phyloP scores from a whole-genome alignment of 352 stramenopile species.

The Globisporangium sylvaticum region DNA sequence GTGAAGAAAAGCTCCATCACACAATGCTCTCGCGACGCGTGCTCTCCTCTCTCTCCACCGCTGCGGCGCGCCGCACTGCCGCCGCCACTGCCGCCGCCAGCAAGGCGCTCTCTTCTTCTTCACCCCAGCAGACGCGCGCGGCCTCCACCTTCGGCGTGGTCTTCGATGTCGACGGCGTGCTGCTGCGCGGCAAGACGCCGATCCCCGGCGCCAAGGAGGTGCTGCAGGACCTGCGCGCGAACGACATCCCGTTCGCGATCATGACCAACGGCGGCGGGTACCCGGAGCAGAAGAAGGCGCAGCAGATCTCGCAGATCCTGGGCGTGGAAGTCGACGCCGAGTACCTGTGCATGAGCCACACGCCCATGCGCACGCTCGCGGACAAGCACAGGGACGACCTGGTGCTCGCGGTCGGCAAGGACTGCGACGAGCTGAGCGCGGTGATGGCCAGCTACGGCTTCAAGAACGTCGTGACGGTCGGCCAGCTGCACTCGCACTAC shows the following conservation, averaged over 20 bases:
- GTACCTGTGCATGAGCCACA: slow-evolving; percentile 76
- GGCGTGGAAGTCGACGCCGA: slow-evolving; percentile 47
- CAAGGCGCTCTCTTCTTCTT: neutral
- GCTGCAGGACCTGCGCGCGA: slow-evolving; percentile 55
- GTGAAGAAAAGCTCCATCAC: neutral
- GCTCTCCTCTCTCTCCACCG: neutral
- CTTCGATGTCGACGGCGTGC: slow-evolving; percentile 81
- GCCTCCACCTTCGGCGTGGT: slow-evolving; percentile 70
- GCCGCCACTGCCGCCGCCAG: too few relatives aligned
- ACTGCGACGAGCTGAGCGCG: slow-evolving; percentile 51
- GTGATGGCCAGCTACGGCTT: slow-evolving; percentile 83
- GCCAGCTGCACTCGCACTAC: slow-evolving; percentile 74
- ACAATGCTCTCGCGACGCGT: slow-evolving; percentile 1
- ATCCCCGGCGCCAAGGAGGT: slow-evolving; percentile 68
- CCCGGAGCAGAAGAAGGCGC: slow-evolving; percentile 68
- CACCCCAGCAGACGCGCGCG: neutral
- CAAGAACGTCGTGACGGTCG: slow-evolving; percentile 76
- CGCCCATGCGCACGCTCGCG: slow-evolving; percentile 69
- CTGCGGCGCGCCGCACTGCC: neutral
- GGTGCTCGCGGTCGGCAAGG: slow-evolving; percentile 77
- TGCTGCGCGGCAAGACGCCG: slow-evolving; percentile 68
- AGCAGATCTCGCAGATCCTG: slow-evolving; percentile 66
- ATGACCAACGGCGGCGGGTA: slow-evolving; percentile 88
- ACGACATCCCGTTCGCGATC: slow-evolving; percentile 70
- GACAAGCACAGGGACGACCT: slow-evolving; percentile 66